Evolutionary conservation across 805 yeast species (phyloP), one percentile per base, ranked within the genome.

Genomic region (Yarrowia sp.): DNA sequence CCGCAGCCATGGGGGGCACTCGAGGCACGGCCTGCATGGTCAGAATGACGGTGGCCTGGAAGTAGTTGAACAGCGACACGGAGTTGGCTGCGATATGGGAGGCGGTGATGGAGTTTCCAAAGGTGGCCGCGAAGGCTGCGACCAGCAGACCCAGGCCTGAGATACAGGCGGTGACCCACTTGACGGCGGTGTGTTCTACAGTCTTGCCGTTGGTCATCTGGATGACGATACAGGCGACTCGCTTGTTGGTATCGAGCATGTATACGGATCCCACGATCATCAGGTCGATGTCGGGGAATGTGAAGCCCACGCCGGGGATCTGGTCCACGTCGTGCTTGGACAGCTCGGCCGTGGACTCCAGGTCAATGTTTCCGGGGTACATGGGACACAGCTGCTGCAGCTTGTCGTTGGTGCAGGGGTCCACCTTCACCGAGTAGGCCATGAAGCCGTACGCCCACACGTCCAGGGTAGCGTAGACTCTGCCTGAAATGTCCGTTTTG

Each of bases 51-150:
- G 94, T 83, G 69, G 90, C 87, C 82, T 95, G 99, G 85, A 94
- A 95, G 79, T 95, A 95, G 69, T 92, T 87, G 79, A 95, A 95
- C 71, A 95, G 82, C 1, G 98, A 91, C 76, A 94, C 89, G 22
- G 97, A 89, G 80, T 95, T 95, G n/a, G 97, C 89, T 15, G 98
- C 97, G 76, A 95, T 92, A 77, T 95, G 98, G 5, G 97, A 92
- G 2, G 99, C 97, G 7, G 97, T 92, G 69, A 88, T 87, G 8
- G 97, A 90, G 77, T 90, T 90, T 69, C 97, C 97, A 77, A 89
- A 88, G 5, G 93, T 85, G 5, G 96, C 87, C 70, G 92, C 82
- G 15, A 89, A 71, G 5, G 96, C 93, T n/a, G 96, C 90, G n/a
- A 88, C 83, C 59, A 92, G 79, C 70, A 93, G 79, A 15, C 97